phyloP scores from a whole-genome alignment of 140 eudicot genomes.

The Erigeron philadelphicus region DNA sequence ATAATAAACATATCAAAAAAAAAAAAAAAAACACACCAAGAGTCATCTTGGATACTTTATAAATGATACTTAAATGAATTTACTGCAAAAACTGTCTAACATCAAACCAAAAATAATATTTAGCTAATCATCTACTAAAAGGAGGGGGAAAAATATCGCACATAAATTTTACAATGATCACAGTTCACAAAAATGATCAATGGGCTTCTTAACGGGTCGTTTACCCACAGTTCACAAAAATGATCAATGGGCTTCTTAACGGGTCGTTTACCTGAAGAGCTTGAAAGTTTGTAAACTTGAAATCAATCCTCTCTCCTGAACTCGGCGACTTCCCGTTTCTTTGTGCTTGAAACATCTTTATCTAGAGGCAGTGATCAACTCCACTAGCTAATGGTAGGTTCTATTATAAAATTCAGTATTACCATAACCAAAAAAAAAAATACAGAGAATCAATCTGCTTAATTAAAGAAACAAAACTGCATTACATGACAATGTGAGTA shows the following conservation, averaged over 20 bases:
- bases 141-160: neutral
- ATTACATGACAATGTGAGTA: neutral
- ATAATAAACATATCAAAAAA: neutral
- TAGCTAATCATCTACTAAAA: conserved; percentile 10
- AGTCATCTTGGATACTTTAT: neutral
- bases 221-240: conserved; percentile 33
- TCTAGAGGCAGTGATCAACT: neutral
- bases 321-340: conserved; percentile 46
- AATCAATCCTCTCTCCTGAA: conserved; percentile 57
- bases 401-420: conserved; percentile 10
- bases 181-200: conserved; percentile 3
- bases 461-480: conserved; percentile 1
- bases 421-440: conserved; percentile 10
- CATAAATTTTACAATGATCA: neutral
- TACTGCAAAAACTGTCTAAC: neutral
- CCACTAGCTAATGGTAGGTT: neutral
- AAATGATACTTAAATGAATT: neutral
- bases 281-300: conserved; percentile 71
- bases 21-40: too few species aligned
- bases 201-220: neutral
- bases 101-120: too few species aligned
- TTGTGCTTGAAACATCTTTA: conserved; percentile 50
- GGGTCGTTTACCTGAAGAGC: conserved; percentile 59
- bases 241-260: neutral
- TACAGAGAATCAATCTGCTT: too few species aligned